Conservation (phyloP, 2,329 filamentous ascomycete genomes). For the Beauveria caledonica region DNA sequence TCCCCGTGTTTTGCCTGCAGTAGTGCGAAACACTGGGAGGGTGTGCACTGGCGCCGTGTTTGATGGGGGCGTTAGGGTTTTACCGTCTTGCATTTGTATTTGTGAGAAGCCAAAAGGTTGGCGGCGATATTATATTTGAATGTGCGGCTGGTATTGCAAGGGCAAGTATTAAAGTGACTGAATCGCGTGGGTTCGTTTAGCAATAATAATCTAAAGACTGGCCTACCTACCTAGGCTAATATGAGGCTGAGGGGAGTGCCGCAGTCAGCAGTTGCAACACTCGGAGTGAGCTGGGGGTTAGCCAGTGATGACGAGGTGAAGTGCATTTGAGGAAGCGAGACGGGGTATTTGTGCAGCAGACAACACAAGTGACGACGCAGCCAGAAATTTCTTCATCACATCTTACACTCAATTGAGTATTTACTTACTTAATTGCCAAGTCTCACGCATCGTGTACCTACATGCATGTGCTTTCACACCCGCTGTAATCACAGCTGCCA, state of each 20-base stretch:
- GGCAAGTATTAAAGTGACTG: background rate
- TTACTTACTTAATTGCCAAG: background rate
- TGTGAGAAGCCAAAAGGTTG: background rate
- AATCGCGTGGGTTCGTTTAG: background rate
- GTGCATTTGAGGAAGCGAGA: background rate
- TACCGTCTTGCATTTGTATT: no score
- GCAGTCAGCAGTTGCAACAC: background rate
- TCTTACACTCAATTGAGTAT: no score
- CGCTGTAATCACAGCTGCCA: background rate
- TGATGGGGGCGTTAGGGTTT: background rate
- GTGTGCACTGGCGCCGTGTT: background rate
- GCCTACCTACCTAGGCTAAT: background rate
- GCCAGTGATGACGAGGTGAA: background rate
- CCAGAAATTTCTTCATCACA: background rate
- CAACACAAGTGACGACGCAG: background rate
- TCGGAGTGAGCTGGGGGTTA: background rate
- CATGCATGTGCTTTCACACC: no score
- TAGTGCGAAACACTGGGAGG: background rate
- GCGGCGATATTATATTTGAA: background rate
- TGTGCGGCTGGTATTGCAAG: background rate
- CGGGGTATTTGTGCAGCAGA: background rate
- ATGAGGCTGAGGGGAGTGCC: background rate
- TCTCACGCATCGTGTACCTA: background rate
- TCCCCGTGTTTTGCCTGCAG: background rate
- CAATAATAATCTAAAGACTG: no score